A percentile compares a stretch with the other conserved stretches of the same genome.
phyloP scores from a whole-genome alignment of 140 eudicot species.

The Stevia rebaudiana region DNA sequence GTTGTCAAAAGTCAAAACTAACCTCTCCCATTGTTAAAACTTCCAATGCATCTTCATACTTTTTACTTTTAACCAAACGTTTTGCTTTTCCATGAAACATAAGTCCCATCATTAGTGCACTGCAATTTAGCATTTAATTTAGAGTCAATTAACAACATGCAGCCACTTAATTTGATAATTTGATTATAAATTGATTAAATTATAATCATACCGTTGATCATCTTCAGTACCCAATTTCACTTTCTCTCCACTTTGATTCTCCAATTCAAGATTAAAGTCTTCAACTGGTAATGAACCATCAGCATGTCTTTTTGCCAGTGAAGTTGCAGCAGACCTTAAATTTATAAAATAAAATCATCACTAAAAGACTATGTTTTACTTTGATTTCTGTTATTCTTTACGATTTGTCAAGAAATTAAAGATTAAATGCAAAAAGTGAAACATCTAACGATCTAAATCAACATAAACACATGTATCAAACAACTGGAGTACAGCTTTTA shows the following conservation, averaged over 20 bases:
- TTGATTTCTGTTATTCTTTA: neutral
- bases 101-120: slow-evolving; percentile 97
- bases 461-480: neutral
- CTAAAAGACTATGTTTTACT: neutral
- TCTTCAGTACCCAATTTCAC: slow-evolving; percentile 82
- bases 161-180: neutral
- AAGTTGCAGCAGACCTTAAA: slow-evolving; percentile 75
- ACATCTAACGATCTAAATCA: neutral
- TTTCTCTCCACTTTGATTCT: slow-evolving; percentile 85
- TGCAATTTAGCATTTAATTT: slow-evolving; percentile 27
- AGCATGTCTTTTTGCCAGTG: slow-evolving; percentile 75
- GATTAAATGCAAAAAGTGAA: neutral
- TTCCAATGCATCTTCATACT: slow-evolving; percentile 77
- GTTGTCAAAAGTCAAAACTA: slow-evolving; percentile 7
- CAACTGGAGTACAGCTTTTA: neutral
- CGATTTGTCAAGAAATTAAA: neutral
- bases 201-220: slow-evolving; percentile 59
- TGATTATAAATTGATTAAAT: neutral
- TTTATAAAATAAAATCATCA: slow-evolving; percentile 3
- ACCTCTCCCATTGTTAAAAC: slow-evolving; percentile 94
- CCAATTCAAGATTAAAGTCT: slow-evolving; percentile 82
- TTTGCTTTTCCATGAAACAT: slow-evolving; percentile 89
- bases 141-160: neutral
- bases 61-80: slow-evolving; percentile 39
- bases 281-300: slow-evolving; percentile 84